Conservation (phyloP, 169 alveolate species). For the Eimeria nieschulzi region DNA sequence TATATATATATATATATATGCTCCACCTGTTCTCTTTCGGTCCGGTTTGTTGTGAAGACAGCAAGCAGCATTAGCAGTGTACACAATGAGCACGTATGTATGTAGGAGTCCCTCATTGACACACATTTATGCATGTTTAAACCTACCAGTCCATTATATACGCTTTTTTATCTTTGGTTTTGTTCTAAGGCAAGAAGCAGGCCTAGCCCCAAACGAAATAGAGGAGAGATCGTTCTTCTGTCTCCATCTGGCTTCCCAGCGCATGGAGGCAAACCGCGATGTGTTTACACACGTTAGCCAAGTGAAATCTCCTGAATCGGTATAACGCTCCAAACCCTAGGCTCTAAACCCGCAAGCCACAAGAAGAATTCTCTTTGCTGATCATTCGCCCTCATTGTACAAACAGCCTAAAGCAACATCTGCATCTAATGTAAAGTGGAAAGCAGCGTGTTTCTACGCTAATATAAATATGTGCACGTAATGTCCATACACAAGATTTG, state of each 20-base stretch:
- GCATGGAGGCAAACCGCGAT: slow-evolving; percentile 1
- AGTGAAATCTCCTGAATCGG: slow-evolving; percentile 22
- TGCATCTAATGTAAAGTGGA: neutral
- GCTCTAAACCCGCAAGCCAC: neutral
- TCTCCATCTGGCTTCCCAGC: neutral
- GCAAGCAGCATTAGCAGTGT: neutral
- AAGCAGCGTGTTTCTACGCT: neutral
- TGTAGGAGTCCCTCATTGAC: neutral
- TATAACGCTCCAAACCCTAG: neutral
- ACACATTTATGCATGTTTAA: too few relatives aligned
- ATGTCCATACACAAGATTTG: neutral
- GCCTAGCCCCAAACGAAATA: neutral
- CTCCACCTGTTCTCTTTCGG: too few relatives aligned
- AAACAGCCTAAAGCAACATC: neutral
- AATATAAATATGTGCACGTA: neutral
- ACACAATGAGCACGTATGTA: neutral
- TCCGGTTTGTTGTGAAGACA: too few relatives aligned
- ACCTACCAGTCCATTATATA: too few relatives aligned
- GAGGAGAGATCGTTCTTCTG: slow-evolving; percentile 11
- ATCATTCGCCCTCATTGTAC: too few relatives aligned
- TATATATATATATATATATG: too few relatives aligned
- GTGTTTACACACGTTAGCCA: slow-evolving; percentile 2
- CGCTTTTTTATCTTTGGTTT: neutral
- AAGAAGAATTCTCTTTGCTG: neutral
- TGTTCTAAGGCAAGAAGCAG: slow-evolving; percentile 10